Evolutionary conservation across 805 yeast genomes (phyloP).

Genomic region (Starmerella davenportii): DNA sequence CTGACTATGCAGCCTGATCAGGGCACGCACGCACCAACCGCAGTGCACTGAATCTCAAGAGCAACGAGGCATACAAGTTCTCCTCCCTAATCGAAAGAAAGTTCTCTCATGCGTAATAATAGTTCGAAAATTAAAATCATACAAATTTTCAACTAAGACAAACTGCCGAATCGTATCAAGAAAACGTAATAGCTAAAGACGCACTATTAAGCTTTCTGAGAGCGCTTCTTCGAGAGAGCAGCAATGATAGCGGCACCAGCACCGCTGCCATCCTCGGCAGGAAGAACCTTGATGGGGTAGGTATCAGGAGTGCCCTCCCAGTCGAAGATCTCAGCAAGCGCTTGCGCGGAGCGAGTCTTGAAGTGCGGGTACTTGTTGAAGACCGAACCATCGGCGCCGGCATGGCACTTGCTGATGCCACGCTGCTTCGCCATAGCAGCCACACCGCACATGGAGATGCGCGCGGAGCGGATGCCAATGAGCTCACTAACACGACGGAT

Average conservation of each 20-base stretch:
- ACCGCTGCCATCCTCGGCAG: constrained; percentile 97
- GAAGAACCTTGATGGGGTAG: constrained; percentile 69
- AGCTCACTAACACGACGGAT: constrained; percentile 69
- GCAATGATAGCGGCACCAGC: constrained; percentile 98
- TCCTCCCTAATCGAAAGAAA: no score
- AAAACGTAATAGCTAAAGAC: not conserved
- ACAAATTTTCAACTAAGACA: not conserved
- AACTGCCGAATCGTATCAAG: not conserved
- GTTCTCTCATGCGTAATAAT: no score
- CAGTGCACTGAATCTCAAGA: no score
- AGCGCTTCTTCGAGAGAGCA: constrained; percentile 73
- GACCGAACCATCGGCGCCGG: constrained; percentile 96
- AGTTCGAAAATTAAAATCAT: no score
- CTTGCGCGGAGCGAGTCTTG: constrained; percentile 74
- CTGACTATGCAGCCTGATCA: no score
- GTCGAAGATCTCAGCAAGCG: constrained; percentile 70
- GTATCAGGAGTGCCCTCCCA: constrained; percentile 42
- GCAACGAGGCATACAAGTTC: no score
- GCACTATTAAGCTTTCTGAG: constrained; percentile 25
- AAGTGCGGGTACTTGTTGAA: constrained; percentile 86
- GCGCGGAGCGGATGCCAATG: constrained; percentile 81
- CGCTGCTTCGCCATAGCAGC: constrained; percentile 87
- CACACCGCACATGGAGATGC: constrained; percentile 84
- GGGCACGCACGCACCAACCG: no score
- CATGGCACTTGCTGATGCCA: constrained; percentile 47